Evolutionary conservation across 2,329 filamentous ascomycete genomes (phyloP).

Genomic region (Clarireedia sp.): DNA sequence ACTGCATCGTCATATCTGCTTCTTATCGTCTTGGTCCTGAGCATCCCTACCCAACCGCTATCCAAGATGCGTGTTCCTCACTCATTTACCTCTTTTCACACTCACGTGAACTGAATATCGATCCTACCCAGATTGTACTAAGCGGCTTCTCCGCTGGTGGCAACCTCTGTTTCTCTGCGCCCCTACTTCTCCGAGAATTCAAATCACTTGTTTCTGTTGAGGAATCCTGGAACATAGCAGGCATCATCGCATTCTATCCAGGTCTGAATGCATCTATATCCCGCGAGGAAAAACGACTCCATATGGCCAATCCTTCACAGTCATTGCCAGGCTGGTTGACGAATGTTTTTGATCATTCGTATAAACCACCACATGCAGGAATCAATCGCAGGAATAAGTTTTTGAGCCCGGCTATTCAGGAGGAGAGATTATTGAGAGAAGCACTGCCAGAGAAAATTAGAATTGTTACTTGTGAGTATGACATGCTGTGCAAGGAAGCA

Average conservation of each 20-base stretch:
- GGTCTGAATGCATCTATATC: conserved; percentile 11
- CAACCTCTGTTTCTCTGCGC: conserved; percentile 14
- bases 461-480: conserved; percentile 21
- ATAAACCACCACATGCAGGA: conserved; percentile 12
- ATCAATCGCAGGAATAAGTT: conserved; percentile 5
- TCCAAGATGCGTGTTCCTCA: conserved; percentile 39
- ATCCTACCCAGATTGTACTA: conserved; percentile 31
- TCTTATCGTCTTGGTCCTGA: conserved; percentile 40
- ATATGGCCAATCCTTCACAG: not conserved
- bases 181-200: conserved; percentile 11
- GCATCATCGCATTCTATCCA: not conserved
- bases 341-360: conserved; percentile 14
- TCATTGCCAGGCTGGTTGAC: conserved; percentile 8
- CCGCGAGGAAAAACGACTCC: not conserved
- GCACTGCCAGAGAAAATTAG: conserved; percentile 16
- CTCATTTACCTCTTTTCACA: conserved; percentile 31
- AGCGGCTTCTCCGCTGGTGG: conserved; percentile 41
- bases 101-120: conserved; percentile 15
- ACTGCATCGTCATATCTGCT: conserved; percentile 34
- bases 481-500: conserved; percentile 18
- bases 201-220: not conserved
- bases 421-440: conserved; percentile 14
- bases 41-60: conserved; percentile 36
- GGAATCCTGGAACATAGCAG: not conserved
- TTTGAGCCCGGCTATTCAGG: conserved; percentile 14